Evolutionary conservation across 805 yeast genomes (phyloP), one percentile per base, ranked within the genome.

Genomic region (Monosporozyma aerobia): DNA sequence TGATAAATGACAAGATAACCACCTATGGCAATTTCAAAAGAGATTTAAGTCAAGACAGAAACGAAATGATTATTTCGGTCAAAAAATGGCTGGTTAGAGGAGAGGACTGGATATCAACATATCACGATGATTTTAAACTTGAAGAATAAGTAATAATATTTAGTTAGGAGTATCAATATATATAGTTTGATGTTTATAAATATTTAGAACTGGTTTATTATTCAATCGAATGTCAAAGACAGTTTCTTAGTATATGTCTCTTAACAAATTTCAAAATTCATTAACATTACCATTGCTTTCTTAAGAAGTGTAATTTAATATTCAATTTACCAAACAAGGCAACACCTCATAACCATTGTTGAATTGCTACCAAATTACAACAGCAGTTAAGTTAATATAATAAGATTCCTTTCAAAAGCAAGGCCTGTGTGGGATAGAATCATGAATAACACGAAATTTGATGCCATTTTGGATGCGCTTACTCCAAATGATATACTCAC

Each of bases 41-140:
- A 23, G 8, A 43, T 23, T 43, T 11, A 33, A 30, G 14, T 9
- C 10, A 3, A 0, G 55, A 53, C 3, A 68, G 82, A 54, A 62
- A 62, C 10, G 27, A 19, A 1, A 39, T 66, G 40, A 74, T 77
- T 52, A 14, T 45, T 2, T 14, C 27, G 1, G 73, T 69, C 0
- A 65, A 70, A 32, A 51, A 50, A 5, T 44, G 27, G 5, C 53
- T 69, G 1, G 60, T 69, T 0, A 61, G 77, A 2, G 75, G 73
- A 3, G 69, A 51, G 3, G 32, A 73, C 7, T 81, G 87, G 86
- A 63, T 71, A 14, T 50, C 59, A 2, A 78, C 83, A 4, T 50
- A 56, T 25, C 49, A 27, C 6, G 86, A 81, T 57, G 75, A 78
- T 56, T 76, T 76, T 44, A 35, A 10, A 4, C 45, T 43, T 23